Conservation (phyloP, 2,329 filamentous ascomycete species). For the Madurella fahalii region DNA sequence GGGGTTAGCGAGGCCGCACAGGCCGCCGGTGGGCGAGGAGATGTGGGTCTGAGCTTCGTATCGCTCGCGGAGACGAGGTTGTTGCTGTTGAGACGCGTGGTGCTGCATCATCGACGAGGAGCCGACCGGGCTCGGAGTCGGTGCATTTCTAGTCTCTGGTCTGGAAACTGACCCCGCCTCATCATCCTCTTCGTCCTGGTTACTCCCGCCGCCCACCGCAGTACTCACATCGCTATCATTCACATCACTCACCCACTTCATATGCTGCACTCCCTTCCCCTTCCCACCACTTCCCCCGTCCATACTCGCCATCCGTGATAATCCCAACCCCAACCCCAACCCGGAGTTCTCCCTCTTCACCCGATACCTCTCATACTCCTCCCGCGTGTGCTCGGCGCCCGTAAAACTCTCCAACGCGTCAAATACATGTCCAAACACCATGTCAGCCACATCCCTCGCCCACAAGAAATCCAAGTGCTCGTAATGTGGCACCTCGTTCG, state of each 20-base stretch:
- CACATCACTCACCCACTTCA: background rate
- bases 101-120: too few species aligned
- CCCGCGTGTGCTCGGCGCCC: constrained; percentile 52
- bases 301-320: constrained; percentile 20
- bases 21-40: constrained; percentile 2
- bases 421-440: constrained; percentile 89
- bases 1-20: background rate
- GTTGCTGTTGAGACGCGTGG: background rate
- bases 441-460: constrained; percentile 76
- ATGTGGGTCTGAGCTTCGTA: constrained; percentile 7
- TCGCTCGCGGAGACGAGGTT: background rate
- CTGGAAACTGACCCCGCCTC: background rate
- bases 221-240: constrained; percentile 31
- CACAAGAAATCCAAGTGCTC: constrained; percentile 97
- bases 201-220: constrained; percentile 19
- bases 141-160: background rate
- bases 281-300: background rate
- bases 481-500: constrained; percentile 84
- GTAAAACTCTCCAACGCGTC: constrained; percentile 75
- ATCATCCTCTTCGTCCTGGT: constrained; percentile 7
- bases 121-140: too few species aligned
- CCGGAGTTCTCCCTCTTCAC: constrained; percentile 43
- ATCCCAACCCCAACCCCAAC: constrained; percentile 35
- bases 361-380: constrained; percentile 58
- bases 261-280: background rate